Base-by-base conservation (phyloP, 2,329 filamentous ascomycete genomes). In the Paecilomyces niveus region DNA sequence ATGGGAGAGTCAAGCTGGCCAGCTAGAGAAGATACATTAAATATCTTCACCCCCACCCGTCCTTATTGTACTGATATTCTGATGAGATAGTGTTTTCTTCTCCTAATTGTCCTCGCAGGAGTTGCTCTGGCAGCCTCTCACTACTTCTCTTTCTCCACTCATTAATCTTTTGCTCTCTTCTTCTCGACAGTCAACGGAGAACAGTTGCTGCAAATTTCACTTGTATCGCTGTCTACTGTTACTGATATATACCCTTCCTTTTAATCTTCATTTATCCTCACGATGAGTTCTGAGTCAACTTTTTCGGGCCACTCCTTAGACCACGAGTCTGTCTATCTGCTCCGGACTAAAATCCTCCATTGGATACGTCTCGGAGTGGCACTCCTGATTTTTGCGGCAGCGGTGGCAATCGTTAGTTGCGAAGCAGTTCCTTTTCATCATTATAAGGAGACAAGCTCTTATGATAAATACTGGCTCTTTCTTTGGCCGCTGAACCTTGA, bases 401-500 rank as follows among this genome's bases (percentile, higher is more conserved):
- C 71, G 2, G 59, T 72, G 10, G 68, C 72, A 2, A 62, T 70
- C 10, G 65, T 76, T 32, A 72, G 65, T 15, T 74, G 72, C 58
- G 73, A 76, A 59, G 71, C 67, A 6, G 68, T 73, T n/a, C 70
- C 75, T 22, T 64, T 75, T n/a, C 68, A 67, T 3, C 70, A 73
- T 54, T 78, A 78, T 61, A 70, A 70, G 13, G 57, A 60, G 13
- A 78, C 76, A 3, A 66, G 66, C n/a, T 62, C 68, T 21, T 76
- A 70, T 59, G 66, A 67, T 8, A 60, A 64, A 22, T 65, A 67
- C 15, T 68, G 71, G 50, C 64, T 79, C 5, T 66, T 69, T 22
- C 66, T 78, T 1, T 79, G 76, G 76, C 76, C 76, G 3, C 57
- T 71, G 57, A 73, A 77, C 58, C 62, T 78, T 53, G 75, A 78